A percentile compares a stretch with the other conserved stretches of the same genome.
Conservation (phyloP, 768 basidiomycete genomes). For the Piloderma croceum region DNA sequence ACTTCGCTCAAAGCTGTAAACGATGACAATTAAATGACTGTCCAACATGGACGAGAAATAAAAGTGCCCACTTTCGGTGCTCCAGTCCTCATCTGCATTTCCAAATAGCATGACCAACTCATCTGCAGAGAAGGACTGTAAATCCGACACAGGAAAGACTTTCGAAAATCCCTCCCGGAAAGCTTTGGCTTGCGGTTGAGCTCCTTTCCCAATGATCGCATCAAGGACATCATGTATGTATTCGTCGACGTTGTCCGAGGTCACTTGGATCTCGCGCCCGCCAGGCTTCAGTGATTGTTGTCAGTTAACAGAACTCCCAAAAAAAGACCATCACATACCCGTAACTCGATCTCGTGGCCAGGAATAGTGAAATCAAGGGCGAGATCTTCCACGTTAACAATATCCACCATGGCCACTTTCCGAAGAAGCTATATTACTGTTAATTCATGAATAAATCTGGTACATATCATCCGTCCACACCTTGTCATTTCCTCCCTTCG, state of each 20-base stretch:
- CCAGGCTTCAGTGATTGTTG: slow-evolving; percentile 46
- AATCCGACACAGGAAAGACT: slow-evolving; percentile 88
- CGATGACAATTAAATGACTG: slow-evolving; percentile 10
- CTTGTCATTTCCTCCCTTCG: slow-evolving; percentile 49
- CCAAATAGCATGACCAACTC: slow-evolving; percentile 96
- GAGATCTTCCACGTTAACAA: slow-evolving; percentile 76
- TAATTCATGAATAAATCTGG: too few species aligned
- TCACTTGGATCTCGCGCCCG: slow-evolving; percentile 77
- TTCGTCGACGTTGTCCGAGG: slow-evolving; percentile 80
- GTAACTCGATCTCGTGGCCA: slow-evolving; percentile 89
- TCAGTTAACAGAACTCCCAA: background rate
- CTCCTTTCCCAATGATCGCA: slow-evolving; percentile 79
- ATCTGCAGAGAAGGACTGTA: slow-evolving; percentile 89
- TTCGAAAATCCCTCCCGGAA: slow-evolving; percentile 95
- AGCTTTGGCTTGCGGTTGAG: slow-evolving; percentile 74
- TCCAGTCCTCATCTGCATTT: slow-evolving; percentile 98
- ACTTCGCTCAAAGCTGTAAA: slow-evolving; percentile 75
- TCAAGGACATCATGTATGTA: slow-evolving; percentile 87
- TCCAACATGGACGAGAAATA: slow-evolving; percentile 1
- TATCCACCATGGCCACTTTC: slow-evolving; percentile 53
- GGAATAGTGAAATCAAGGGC: slow-evolving; percentile 95
- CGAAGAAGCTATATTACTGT: slow-evolving; percentile 43
- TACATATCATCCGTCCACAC: too few species aligned
- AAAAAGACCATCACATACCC: slow-evolving; percentile 41
- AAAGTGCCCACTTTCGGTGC: slow-evolving; percentile 66